Evolutionary conservation across 2,329 filamentous ascomycete species (phyloP).

Genomic region (Aspergillus sp.): DNA sequence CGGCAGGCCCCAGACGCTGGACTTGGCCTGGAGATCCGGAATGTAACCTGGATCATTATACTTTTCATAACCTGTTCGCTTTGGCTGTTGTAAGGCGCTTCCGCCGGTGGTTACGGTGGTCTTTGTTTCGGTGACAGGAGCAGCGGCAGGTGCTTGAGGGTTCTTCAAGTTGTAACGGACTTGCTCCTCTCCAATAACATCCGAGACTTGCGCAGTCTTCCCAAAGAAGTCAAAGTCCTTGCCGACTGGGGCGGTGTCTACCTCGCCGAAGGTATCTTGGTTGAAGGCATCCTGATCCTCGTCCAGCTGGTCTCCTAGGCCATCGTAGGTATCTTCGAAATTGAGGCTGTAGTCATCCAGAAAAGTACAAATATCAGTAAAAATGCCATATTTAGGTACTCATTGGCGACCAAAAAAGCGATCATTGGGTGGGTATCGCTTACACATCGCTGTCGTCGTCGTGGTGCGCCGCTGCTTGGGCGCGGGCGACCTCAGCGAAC

Average conservation of each 20-base stretch:
- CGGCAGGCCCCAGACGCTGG: slow-evolving; percentile 81
- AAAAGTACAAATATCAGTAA: background rate
- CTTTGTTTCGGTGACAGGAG: slow-evolving; percentile 30
- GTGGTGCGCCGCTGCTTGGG: slow-evolving; percentile 43
- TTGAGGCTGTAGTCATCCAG: slow-evolving; percentile 58
- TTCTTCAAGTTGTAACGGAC: slow-evolving; percentile 76
- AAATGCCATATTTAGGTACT: background rate
- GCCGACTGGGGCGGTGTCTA: slow-evolving; percentile 59
- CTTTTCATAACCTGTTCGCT: slow-evolving; percentile 84
- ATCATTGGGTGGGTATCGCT: slow-evolving; percentile 40
- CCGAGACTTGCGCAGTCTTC: slow-evolving; percentile 80
- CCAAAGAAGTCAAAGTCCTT: slow-evolving; percentile 98
- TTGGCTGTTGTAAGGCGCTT: slow-evolving; percentile 53
- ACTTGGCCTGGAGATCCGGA: slow-evolving; percentile 87
- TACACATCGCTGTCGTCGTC: slow-evolving; percentile 64
- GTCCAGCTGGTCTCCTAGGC: slow-evolving; percentile 83
- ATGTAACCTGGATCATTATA: slow-evolving; percentile 83
- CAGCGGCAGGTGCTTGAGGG: slow-evolving; percentile 48
- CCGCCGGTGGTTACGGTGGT: slow-evolving; percentile 42
- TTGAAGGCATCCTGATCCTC: slow-evolving; percentile 94
- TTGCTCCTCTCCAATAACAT: slow-evolving; percentile 88
- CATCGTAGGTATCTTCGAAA: slow-evolving; percentile 97
- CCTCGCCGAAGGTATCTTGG: slow-evolving; percentile 84
- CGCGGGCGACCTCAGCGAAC: slow-evolving; percentile 76
- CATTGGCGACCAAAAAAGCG: background rate